Evolutionary conservation across 2,329 filamentous ascomycete species (phyloP), one percentile per base, ranked within the genome.

Genomic region (Cytospora piceae): DNA sequence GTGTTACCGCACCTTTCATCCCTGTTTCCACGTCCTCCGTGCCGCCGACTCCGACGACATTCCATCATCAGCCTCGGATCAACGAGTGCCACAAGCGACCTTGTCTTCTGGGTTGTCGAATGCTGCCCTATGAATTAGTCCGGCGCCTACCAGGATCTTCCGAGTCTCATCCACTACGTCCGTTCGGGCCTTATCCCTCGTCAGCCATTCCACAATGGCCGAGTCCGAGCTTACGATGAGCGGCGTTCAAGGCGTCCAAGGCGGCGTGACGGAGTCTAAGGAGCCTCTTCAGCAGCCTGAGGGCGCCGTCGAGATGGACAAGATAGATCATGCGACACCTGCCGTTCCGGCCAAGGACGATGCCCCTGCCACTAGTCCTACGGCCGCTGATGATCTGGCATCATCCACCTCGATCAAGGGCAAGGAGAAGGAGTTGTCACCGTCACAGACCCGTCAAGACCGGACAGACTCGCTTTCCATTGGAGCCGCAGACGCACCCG

Each of bases 401-500:
- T 63, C 68, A 67, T 63, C 62, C 54, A 31, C 64, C 15, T 46
- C 70, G 11, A 70, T 67, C 9, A 77, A 77, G 52, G 71, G 71
- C n/a, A 76, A 73, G 67, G 73, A 72, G 61, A 75, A 76, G 57
- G 69, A 66, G 14, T 68, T 70, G 27, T 65, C 72, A 31, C 37
- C 66, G 11, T 34, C 71, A 39, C 61, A n/a, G 69, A 68, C 34
- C 71, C 75, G 52, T 66, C 71, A 51, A 69, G 65, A 68, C 64
- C 70, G 46, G 74, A 63, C 70, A 27, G 77, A 68, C 65, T 77
- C 70, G 64, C 73, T 70, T 69, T 78, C 75, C 70, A 78, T 71
- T 74, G 75, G 46, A 65, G 75, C 67, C 65, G 73, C 67, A 29
- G 71, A 72, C 3, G 67, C 69, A 9, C 54, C 64, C 22, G 56